These are phyloP conservation scores for Chenopodium berlandieri DNA, from an alignment of 148 eudicot genomes.

Conservation along the genomic window DNA sequence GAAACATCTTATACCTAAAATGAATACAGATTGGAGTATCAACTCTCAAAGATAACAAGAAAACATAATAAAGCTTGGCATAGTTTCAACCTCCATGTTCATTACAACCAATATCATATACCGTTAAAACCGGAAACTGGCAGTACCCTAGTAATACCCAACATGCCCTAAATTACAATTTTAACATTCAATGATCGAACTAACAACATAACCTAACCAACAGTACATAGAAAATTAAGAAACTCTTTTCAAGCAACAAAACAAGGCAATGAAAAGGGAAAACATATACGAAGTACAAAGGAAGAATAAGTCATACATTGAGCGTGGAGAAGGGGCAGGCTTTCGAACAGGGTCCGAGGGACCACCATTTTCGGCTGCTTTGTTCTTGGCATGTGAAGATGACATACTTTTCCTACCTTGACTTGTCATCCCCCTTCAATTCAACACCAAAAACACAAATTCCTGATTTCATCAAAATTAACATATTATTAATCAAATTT, in stretches of 20 bases:
- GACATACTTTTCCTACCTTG: slow-evolving; percentile 47
- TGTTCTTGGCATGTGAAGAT: slow-evolving; percentile 39
- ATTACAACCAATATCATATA: neutral
- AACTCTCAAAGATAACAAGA: neutral
- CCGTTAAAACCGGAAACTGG: neutral
- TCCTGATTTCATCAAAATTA: neutral
- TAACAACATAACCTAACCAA: neutral
- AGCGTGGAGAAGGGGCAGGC: slow-evolving; percentile 44
- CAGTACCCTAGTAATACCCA: neutral
- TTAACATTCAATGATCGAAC: neutral
- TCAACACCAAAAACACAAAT: slow-evolving; percentile 8
- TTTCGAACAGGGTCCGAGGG: slow-evolving; percentile 32
- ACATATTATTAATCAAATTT: neutral
- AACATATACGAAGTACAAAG: neutral
- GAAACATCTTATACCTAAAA: neutral
- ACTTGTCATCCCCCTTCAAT: slow-evolving; percentile 32
- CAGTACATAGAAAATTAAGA: neutral
- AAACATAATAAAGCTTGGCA: too few species aligned
- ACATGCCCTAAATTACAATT: neutral
- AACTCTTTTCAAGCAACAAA: neutral
- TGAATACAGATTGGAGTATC: neutral
- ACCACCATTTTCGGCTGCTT: slow-evolving; percentile 38
- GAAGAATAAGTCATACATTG: slow-evolving; percentile 46
- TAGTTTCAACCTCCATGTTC: neutral
- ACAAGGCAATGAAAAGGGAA: neutral